Evolutionary conservation across 352 stramenopile genomes (phyloP).

Genomic region (Pythium apleroticum): DNA sequence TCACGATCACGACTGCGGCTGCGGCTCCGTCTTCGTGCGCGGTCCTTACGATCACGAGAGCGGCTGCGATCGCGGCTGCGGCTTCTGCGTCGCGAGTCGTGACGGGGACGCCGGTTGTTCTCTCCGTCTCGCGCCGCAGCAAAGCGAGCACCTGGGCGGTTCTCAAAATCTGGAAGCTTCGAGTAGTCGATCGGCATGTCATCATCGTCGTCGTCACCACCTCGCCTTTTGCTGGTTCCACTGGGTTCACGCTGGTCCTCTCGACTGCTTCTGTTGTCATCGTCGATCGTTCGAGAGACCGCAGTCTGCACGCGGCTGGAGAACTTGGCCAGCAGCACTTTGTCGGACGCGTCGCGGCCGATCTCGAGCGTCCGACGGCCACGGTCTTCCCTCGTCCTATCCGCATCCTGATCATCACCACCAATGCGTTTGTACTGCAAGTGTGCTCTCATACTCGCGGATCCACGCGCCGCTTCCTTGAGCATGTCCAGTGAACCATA

Average conservation of each 20-base stretch:
- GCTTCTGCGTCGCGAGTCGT: constrained; percentile 33
- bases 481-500: constrained; percentile 59
- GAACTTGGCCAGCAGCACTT: constrained; percentile 58
- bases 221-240: not conserved
- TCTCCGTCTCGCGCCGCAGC: constrained; percentile 24
- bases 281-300: constrained; percentile 38
- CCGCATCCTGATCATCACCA: constrained; percentile 28
- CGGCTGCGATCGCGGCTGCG: too few species aligned
- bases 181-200: constrained; percentile 78
- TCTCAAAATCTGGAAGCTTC: constrained; percentile 71
- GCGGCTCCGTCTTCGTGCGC: constrained; percentile 8
- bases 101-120: constrained; percentile 23
- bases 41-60: not conserved
- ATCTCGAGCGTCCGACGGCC: constrained; percentile 31
- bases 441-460: constrained; percentile 54
- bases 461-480: constrained; percentile 48
- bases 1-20: constrained; percentile 7
- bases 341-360: constrained; percentile 60
- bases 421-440: constrained; percentile 64
- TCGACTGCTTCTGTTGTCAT: not conserved
- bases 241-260: constrained; percentile 1
- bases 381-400: constrained; percentile 19
- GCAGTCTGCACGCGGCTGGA: constrained; percentile 58
- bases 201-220: constrained; percentile 37
- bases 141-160: constrained; percentile 31